Evolutionary conservation across 2,329 filamentous ascomycete species (phyloP).

Genomic region (Calycina marina): DNA sequence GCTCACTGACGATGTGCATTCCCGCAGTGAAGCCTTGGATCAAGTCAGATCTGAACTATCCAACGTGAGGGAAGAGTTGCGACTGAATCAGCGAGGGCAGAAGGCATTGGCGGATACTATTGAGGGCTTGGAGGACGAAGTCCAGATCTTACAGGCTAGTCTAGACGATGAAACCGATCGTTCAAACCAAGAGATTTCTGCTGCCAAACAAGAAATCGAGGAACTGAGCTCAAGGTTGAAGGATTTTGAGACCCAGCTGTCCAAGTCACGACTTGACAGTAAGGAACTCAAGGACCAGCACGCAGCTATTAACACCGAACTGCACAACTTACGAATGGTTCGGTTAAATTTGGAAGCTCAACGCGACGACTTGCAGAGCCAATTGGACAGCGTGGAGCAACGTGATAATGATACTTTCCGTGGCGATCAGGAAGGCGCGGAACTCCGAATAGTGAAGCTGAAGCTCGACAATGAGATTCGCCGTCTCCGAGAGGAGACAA

Average conservation of each 20-base stretch:
- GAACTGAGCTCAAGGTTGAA: constrained; percentile 40
- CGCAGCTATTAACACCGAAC: constrained; percentile 40
- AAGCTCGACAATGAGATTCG: constrained; percentile 55
- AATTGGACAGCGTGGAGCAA: constrained; percentile 39
- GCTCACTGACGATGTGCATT: constrained; percentile 55
- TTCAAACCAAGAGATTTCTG: constrained; percentile 32
- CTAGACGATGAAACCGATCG: constrained; percentile 45
- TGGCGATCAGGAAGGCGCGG: constrained; percentile 53
- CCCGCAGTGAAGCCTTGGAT: constrained; percentile 50
- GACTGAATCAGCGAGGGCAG: constrained; percentile 50
- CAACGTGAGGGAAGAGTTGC: constrained; percentile 51
- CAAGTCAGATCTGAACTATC: constrained; percentile 52
- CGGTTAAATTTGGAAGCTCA: constrained; percentile 46
- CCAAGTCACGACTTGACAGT: constrained; percentile 43
- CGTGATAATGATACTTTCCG: constrained; percentile 44
- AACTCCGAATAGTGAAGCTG: constrained; percentile 51
- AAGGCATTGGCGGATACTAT: constrained; percentile 49
- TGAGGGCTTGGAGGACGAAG: constrained; percentile 57
- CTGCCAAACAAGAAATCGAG: constrained; percentile 28
- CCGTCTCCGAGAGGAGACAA: constrained; percentile 49
- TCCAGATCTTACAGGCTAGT: constrained; percentile 53
- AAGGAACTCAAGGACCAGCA: constrained; percentile 49
- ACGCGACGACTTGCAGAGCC: constrained; percentile 49
- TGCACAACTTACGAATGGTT: constrained; percentile 41
- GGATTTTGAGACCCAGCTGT: constrained; percentile 43